Conservation (phyloP, 805 yeast species). For the Candida tibetensis region DNA sequence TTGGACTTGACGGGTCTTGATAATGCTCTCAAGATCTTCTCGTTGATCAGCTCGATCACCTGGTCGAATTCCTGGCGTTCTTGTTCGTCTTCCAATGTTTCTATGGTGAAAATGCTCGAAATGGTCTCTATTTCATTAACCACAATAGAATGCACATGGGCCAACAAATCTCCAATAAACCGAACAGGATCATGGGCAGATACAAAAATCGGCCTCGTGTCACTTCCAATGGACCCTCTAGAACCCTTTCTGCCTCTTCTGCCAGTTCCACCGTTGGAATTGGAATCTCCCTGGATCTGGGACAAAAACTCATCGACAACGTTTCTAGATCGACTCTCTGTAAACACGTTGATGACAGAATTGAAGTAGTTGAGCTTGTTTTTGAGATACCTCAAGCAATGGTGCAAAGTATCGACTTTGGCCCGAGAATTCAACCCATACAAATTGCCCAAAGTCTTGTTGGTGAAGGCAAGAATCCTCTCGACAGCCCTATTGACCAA, state of each 20-base stretch:
- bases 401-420: slow-evolving; percentile 27
- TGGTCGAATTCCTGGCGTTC: slow-evolving; percentile 29
- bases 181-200: slow-evolving; percentile 79
- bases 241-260: slow-evolving; percentile 2
- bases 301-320: slow-evolving; percentile 64
- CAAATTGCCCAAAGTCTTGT: slow-evolving; percentile 31
- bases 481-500: slow-evolving; percentile 43
- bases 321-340: slow-evolving; percentile 63
- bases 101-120: slow-evolving; percentile 49
- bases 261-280: slow-evolving; percentile 9
- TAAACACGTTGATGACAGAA: slow-evolving; percentile 58
- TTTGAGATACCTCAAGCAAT: slow-evolving; percentile 29
- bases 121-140: slow-evolving; percentile 85
- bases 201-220: slow-evolving; percentile 51
- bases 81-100: slow-evolving; percentile 18
- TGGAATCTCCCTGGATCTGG: slow-evolving; percentile 43
- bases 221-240: slow-evolving; percentile 9
- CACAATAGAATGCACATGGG: slow-evolving; percentile 80
- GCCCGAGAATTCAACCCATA: slow-evolving; percentile 23
- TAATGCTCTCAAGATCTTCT: slow-evolving; percentile 50
- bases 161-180: slow-evolving; percentile 82
- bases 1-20: slow-evolving; percentile 60
- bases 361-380: slow-evolving; percentile 51
- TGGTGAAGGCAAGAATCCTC: slow-evolving; percentile 28
- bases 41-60: slow-evolving; percentile 37